Conservation (phyloP, 2,329 filamentous ascomycete species). For the Phyllosticta capitalensis region DNA sequence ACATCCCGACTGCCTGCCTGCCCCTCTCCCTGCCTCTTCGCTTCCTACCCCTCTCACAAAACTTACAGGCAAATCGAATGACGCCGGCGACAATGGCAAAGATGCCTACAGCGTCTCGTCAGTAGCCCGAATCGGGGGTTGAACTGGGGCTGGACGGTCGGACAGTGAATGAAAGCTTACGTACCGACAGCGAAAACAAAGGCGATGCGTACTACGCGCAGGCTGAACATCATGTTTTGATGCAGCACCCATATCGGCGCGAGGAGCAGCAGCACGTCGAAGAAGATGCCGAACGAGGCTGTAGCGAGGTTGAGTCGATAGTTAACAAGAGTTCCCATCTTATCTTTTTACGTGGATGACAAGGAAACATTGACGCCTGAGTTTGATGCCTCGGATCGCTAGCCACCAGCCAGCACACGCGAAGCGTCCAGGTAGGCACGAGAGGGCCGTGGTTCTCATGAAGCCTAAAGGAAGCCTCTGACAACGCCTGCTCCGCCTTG, state of each 20-base stretch:
- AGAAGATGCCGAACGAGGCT: conserved; percentile 18
- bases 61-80: conserved; percentile 26
- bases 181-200: conserved; percentile 27
- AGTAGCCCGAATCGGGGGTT: too few species aligned
- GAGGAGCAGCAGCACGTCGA: conserved; percentile 24
- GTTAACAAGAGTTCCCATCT: conserved; percentile 27
- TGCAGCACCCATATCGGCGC: conserved; percentile 24
- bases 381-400: conserved; percentile 15
- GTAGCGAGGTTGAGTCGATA: neutral
- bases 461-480: too few species aligned
- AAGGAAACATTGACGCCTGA: too few species aligned
- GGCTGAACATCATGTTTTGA: conserved; percentile 28
- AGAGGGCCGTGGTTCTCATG: too few species aligned
- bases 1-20: too few species aligned
- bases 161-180: neutral
- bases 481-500: too few species aligned
- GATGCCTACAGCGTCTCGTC: conserved; percentile 14
- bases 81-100: conserved; percentile 31
- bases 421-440: too few species aligned
- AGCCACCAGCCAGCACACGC: too few species aligned
- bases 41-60: neutral
- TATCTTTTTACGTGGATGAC: too few species aligned
- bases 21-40: too few species aligned
- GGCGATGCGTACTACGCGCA: conserved; percentile 26
- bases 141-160: too few species aligned